These are phyloP conservation scores for Colletotrichum eremochloae DNA, from an alignment of 2,329 filamentous ascomycete species.

Conservation along the genomic window DNA sequence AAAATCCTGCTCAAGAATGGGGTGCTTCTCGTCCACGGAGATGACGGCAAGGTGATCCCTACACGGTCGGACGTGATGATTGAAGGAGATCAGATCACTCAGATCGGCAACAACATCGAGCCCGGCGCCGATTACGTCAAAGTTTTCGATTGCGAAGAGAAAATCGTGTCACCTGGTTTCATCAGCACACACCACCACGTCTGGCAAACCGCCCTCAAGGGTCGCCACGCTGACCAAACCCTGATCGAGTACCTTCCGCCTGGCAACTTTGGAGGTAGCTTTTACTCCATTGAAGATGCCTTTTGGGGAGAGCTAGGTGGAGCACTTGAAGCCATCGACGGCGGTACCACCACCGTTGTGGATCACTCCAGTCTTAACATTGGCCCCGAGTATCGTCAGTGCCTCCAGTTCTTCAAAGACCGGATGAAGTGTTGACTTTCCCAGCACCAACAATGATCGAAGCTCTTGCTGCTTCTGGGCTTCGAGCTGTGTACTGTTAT, in stretches of 20 bases:
- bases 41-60: conserved; percentile 13
- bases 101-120: conserved; percentile 53
- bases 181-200: conserved; percentile 60
- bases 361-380: conserved; percentile 41
- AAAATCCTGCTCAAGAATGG: conserved; percentile 20
- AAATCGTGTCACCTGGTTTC: conserved; percentile 58
- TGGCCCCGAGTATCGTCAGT: conserved; percentile 27
- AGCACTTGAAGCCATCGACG: conserved; percentile 55
- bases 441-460: conserved; percentile 52
- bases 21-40: conserved; percentile 11
- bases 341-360: conserved; percentile 55
- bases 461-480: conserved; percentile 56
- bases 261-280: conserved; percentile 48
- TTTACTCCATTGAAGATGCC: conserved; percentile 52
- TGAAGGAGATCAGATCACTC: conserved; percentile 40
- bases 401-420: too few relatives aligned
- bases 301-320: conserved; percentile 61
- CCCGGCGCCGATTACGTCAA: conserved; percentile 45
- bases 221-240: conserved; percentile 44
- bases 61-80: conserved; percentile 2
- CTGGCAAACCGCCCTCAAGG: conserved; percentile 57
- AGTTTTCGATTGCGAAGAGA: conserved; percentile 56
- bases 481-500: conserved; percentile 61
- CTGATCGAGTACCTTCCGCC: conserved; percentile 46
- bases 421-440: neutral